Evolutionary conservation across 495 filamentous ascomycete species (phyloP).

Genomic region (Cudoniella acicularis): DNA sequence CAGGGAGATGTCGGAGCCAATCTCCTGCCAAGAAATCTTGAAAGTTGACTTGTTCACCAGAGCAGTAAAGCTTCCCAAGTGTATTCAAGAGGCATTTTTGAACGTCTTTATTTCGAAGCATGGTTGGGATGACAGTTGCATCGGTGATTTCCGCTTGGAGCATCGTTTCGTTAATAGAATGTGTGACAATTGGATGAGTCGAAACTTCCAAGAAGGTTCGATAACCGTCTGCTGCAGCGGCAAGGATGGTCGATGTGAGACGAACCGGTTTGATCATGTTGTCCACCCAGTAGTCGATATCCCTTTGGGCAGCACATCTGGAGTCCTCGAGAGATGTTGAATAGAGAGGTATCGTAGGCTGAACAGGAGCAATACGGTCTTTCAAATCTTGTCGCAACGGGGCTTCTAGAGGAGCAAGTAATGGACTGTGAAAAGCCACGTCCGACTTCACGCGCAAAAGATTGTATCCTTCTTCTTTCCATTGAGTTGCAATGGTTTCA

Average conservation of each 20-base stretch:
- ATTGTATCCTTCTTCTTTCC: not conserved
- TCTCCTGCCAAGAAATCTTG: constrained; percentile 25
- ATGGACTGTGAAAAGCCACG: constrained; percentile 34
- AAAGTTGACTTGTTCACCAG: not conserved
- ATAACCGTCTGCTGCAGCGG: constrained; percentile 24
- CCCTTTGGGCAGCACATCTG: constrained; percentile 23
- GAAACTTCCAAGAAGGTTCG: not conserved
- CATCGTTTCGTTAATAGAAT: constrained; percentile 31
- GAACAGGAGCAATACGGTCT: constrained; percentile 6
- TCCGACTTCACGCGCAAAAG: constrained; percentile 25
- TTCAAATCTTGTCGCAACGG: constrained; percentile 27
- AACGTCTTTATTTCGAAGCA: constrained; percentile 30
- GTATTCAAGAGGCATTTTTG: constrained; percentile 25
- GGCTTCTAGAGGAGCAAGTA: constrained; percentile 28
- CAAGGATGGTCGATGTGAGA: constrained; percentile 32
- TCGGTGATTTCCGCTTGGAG: constrained; percentile 20
- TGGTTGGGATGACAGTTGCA: constrained; percentile 29
- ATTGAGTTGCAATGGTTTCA: constrained; percentile 6
- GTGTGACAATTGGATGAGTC: not conserved
- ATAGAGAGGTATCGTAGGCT: constrained; percentile 31
- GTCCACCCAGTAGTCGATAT: constrained; percentile 47
- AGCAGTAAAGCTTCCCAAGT: constrained; percentile 28
- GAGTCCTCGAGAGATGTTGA: constrained; percentile 31
- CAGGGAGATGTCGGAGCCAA: constrained; percentile 31
- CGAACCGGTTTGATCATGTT: constrained; percentile 49